These are phyloP conservation scores for Lentinula sp. DNA, from an alignment of 768 basidiomycete species.

Conservation along the genomic window DNA sequence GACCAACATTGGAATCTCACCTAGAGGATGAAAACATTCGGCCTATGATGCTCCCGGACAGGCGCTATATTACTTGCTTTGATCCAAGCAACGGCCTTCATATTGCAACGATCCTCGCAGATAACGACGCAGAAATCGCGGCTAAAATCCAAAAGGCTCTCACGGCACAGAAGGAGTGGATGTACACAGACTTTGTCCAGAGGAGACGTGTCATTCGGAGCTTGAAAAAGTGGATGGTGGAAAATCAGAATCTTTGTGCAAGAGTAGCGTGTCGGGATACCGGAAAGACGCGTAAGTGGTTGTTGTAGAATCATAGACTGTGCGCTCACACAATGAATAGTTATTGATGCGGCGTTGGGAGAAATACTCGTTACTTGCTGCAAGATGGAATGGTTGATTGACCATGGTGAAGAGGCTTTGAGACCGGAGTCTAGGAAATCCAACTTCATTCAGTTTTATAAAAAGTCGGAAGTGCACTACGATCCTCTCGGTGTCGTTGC, in stretches of 20 bases:
- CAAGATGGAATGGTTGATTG: slow-evolving; percentile 89
- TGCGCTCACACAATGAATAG: slow-evolving; percentile 29
- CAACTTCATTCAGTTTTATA: slow-evolving; percentile 69
- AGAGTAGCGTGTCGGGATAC: slow-evolving; percentile 89
- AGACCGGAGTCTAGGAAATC: slow-evolving; percentile 64
- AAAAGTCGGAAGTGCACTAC: slow-evolving; percentile 73
- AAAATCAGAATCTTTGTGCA: slow-evolving; percentile 84
- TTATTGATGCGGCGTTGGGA: slow-evolving; percentile 90
- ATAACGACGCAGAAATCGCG: slow-evolving; percentile 64
- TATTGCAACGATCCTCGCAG: slow-evolving; percentile 71
- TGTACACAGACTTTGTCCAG: slow-evolving; percentile 67
- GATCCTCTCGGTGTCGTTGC: slow-evolving; percentile 92
- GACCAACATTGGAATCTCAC: slow-evolving; percentile 66
- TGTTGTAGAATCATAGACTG: not conserved
- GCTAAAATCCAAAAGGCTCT: slow-evolving; percentile 64
- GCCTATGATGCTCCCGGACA: slow-evolving; percentile 39
- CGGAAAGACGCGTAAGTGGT: slow-evolving; percentile 81
- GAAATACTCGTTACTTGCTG: slow-evolving; percentile 94
- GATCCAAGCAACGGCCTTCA: slow-evolving; percentile 89
- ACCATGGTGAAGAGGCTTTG: slow-evolving; percentile 75
- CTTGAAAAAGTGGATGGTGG: slow-evolving; percentile 86
- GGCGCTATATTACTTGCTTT: slow-evolving; percentile 81
- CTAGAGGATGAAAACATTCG: slow-evolving; percentile 45
- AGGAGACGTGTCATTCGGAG: slow-evolving; percentile 81
- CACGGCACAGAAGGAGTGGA: slow-evolving; percentile 70